Evolutionary conservation across 345 rosid genomes (phyloP), one percentile per base, ranked within the genome.

Genomic region (Eutrema japonicum): DNA sequence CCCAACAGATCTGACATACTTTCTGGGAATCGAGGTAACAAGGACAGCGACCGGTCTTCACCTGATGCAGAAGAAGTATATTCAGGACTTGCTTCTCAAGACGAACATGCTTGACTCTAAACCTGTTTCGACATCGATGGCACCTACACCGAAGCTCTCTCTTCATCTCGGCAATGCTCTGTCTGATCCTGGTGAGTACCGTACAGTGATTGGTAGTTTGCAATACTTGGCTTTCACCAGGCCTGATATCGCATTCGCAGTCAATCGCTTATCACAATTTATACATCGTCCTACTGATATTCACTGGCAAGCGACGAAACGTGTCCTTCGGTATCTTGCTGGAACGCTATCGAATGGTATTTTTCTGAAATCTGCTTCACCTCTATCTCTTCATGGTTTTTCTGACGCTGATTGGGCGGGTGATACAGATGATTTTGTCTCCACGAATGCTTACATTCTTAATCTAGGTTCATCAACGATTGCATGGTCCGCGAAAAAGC

Each of bases 171-270:
- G 18, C 1, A 6, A 18, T 1, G 5, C 2, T 1, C 8, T n/a
- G 0, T 0, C 0, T 5, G 2, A 45, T 3, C 6, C n/a, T 0
- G 0, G 2, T 1, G 13, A 41, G 3, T 45, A 12, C 4, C 3
- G 18, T 2, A 0, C 7, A 6, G 16, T 45, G 0, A 2, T 45
- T 0, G 49, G 49, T 0, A 12, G 16, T 1, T 13, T 45, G 5
- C 49, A 45, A 4, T 45, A n/a, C 2, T 5, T 45, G 7, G 16
- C 18, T 4, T 45, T 45, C 4, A 45, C 49, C 0, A 1, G 47
- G 3, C 47, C 14, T 0, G 47, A 45, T 8, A 4, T 45, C 0
- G 16, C 18, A 0, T 45, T 11, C 2, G 8, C 49, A 4, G 49
- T 45, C 2, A 45, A 45, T 3, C 2, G 7, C 0, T 6, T 45